Evolutionary conservation across 768 basidiomycete species (phyloP), one percentile per base, ranked within the genome.

Genomic region (Leccinum rimulosum): DNA sequence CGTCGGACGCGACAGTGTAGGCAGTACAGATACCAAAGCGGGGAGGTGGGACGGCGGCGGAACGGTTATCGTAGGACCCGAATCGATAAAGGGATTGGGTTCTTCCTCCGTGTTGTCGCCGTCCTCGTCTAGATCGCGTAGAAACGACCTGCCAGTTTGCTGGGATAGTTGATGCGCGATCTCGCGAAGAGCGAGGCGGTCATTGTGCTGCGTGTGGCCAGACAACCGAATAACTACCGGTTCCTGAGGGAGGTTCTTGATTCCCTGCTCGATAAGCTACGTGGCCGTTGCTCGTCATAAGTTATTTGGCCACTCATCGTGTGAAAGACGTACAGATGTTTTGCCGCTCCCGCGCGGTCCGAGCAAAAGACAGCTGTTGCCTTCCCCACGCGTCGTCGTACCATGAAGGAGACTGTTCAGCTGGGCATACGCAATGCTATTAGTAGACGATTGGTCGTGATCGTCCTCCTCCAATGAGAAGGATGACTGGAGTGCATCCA

Each of bases 341-440:
- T 98, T 97, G 19, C 95, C 95, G 61, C 88, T 89, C 15, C 93
- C 92, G 60, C 87, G 80, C 2, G 93, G 88, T 19, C 95, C 95
- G 48, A 94, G 78, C 3, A 98, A 69, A 56, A 97, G 79, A 68
- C 95, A 97, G 58, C 94, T 96, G 62, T 98, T 98, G 3, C 95
- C 95, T 77, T 98, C 95, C 10, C 88, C 89, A 30, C 94, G 82
- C 22, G 75, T 75, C 5, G 90, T 79, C 1, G 92, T 93, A 11
- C 94, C 95, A 22, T 74, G 70, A 5, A 97, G 76, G 22, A 98
- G 73, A 50, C 84, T 80, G 1, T 74, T 67, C 12, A 98, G 70
- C 57, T 91, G 85, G 35, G 82, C 67, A 28, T 79, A 73, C 0
- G 89, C 86, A 17, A 75, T 66, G 2, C 63, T 70, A 66, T 90